These are phyloP conservation scores for Trametes punicea DNA, from an alignment of 768 basidiomycete species.

Conservation along the genomic window DNA sequence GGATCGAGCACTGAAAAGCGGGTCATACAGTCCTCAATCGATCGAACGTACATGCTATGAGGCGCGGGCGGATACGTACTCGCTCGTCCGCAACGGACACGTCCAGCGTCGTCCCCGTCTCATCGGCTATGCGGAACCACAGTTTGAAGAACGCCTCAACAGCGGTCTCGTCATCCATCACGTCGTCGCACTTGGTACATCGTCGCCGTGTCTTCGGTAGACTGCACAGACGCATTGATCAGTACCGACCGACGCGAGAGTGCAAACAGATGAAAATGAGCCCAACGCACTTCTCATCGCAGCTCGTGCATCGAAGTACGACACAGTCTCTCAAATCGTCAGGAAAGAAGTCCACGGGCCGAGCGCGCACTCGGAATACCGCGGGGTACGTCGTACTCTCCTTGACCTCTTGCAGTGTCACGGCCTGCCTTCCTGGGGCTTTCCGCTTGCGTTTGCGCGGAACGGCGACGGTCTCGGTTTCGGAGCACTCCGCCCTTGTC, in stretches of 20 bases:
- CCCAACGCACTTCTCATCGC: conserved; percentile 44
- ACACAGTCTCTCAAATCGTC: conserved; percentile 45
- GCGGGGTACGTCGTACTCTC: conserved; percentile 24
- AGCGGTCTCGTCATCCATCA: conserved; percentile 36
- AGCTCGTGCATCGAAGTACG: conserved; percentile 48
- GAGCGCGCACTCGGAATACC: conserved; percentile 44
- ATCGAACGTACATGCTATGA: no score
- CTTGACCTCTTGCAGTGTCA: conserved; percentile 6
- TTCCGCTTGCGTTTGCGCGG: not conserved
- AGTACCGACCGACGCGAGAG: not conserved
- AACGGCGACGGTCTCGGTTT: no score
- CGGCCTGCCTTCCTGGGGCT: not conserved
- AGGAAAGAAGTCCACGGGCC: conserved; percentile 56
- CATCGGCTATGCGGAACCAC: conserved; percentile 51
- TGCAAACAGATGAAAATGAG: not conserved
- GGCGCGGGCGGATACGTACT: no score
- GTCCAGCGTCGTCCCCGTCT: conserved; percentile 38
- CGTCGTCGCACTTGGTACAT: conserved; percentile 52
- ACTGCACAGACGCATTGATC: conserved; percentile 29
- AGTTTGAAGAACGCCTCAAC: conserved; percentile 48
- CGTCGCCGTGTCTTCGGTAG: conserved; percentile 36
- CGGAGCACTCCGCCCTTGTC: no score
- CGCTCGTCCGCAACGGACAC: conserved; percentile 50
- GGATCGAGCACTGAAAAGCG: conserved; percentile 25
- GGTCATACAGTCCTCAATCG: not conserved